Conservation (phyloP, 495 filamentous ascomycete species). For the Xylaria intraflava region DNA sequence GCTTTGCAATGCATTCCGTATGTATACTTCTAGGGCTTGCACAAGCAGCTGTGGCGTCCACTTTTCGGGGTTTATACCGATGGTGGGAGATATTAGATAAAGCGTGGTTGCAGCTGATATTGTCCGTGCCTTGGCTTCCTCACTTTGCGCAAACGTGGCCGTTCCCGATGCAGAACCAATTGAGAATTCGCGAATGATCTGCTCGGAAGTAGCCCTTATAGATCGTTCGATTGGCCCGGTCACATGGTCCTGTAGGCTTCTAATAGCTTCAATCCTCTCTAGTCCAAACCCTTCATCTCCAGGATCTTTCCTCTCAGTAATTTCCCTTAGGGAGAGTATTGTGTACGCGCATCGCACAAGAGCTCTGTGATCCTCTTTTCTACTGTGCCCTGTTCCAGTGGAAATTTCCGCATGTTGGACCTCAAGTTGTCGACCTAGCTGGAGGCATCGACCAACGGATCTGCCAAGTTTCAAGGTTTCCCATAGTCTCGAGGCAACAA, state of each 20-base stretch:
- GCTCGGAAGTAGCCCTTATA: slow-evolving; percentile 63
- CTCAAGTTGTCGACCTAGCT: slow-evolving; percentile 80
- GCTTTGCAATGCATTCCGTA: slow-evolving; percentile 65
- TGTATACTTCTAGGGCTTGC: slow-evolving; percentile 70
- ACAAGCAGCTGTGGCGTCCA: slow-evolving; percentile 68
- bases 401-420: slow-evolving; percentile 58
- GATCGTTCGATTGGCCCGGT: slow-evolving; percentile 62
- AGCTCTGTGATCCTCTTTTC: slow-evolving; percentile 65
- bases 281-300: slow-evolving; percentile 74
- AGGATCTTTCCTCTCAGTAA: slow-evolving; percentile 56
- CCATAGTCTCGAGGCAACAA: slow-evolving; percentile 67
- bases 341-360: slow-evolving; percentile 74
- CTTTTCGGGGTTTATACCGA: slow-evolving; percentile 37
- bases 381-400: slow-evolving; percentile 26
- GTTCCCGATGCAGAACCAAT: slow-evolving; percentile 54
- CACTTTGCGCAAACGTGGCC: slow-evolving; percentile 69
- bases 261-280: slow-evolving; percentile 60
- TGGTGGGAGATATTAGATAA: slow-evolving; percentile 69
- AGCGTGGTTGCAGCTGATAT: slow-evolving; percentile 70
- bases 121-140: slow-evolving; percentile 66
- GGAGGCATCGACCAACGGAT: slow-evolving; percentile 66
- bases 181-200: slow-evolving; percentile 77
- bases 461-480: slow-evolving; percentile 70
- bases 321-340: slow-evolving; percentile 60
- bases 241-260: slow-evolving; percentile 59